These are phyloP conservation scores for Pseudogymnoascus sp. DNA, from an alignment of 2,329 filamentous ascomycete species.

Conservation along the genomic window DNA sequence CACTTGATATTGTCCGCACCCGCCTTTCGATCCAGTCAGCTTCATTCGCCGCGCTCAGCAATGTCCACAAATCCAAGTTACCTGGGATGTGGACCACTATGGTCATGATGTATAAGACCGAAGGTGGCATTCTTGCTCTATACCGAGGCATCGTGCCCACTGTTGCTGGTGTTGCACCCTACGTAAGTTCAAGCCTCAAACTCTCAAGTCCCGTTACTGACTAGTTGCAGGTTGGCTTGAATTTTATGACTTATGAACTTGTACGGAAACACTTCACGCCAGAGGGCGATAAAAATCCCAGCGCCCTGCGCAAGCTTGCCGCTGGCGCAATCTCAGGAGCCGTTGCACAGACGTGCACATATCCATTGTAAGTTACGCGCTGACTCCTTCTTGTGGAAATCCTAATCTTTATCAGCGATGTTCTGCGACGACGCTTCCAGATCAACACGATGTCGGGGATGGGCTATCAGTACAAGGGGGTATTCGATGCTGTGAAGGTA, in stretches of 20 bases:
- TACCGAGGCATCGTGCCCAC: constrained; percentile 93
- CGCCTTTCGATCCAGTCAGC: constrained; percentile 92
- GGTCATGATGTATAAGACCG: constrained; percentile 76
- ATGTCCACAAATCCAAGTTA: constrained; percentile 53
- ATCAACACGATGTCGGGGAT: constrained; percentile 99
- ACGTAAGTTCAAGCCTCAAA: constrained; percentile 48
- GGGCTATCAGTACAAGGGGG: constrained; percentile 88
- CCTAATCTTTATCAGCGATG: constrained; percentile 53
- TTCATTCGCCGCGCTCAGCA: constrained; percentile 74
- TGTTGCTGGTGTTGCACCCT: constrained; percentile 89
- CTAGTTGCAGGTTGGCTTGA: constrained; percentile 67
- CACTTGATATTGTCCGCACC: constrained; percentile 93
- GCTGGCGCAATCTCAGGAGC: constrained; percentile 93
- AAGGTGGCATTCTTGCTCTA: constrained; percentile 78
- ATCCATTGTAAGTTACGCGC: constrained; percentile 70
- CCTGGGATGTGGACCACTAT: constrained; percentile 91
- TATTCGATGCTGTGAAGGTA: constrained; percentile 72
- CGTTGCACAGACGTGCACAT: constrained; percentile 94
- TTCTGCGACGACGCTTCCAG: constrained; percentile 87
- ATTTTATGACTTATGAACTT: constrained; percentile 97
- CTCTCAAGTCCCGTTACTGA: constrained; percentile 17
- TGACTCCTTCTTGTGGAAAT: constrained; percentile 11
- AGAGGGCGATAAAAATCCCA: constrained; percentile 79
- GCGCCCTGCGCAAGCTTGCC: constrained; percentile 68
- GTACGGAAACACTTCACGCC: constrained; percentile 77